A percentile compares a stretch with the other conserved stretches of the same genome.
Conservation (phyloP, 2,329 filamentous ascomycete genomes). For the Xylariaceae sp. region DNA sequence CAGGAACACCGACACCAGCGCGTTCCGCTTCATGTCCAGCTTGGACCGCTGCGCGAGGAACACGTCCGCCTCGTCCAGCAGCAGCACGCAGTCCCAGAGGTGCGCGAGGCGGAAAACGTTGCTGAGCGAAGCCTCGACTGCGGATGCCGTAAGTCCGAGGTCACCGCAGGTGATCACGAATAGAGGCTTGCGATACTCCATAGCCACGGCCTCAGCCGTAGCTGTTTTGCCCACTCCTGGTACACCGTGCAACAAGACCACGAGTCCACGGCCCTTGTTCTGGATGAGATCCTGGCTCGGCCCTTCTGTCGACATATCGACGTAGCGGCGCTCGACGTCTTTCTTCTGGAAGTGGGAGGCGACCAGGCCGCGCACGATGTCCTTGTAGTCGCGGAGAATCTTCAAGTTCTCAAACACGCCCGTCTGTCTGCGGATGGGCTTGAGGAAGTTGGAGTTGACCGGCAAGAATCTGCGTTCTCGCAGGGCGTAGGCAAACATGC, state of each 20-base stretch:
- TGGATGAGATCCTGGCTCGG: constrained; percentile 46
- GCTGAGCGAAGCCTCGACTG: constrained; percentile 45
- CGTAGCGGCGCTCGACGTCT: constrained; percentile 39
- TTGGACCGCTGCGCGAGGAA: constrained; percentile 35
- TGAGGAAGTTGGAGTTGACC: constrained; percentile 40
- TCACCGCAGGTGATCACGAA: constrained; percentile 55
- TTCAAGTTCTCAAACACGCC: constrained; percentile 46
- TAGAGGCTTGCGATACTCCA: constrained; percentile 46
- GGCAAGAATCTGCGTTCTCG: constrained; percentile 44
- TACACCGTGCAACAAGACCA: constrained; percentile 50
- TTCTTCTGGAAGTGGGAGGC: constrained; percentile 47
- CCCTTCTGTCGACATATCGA: constrained; percentile 31
- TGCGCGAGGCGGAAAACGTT: constrained; percentile 48
- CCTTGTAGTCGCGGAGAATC: constrained; percentile 45
- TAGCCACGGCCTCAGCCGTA: constrained; percentile 48
- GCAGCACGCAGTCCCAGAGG: constrained; percentile 36
- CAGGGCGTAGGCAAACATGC: constrained; percentile 46
- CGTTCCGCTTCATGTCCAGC: constrained; percentile 40
- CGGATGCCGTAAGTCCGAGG: constrained; percentile 44
- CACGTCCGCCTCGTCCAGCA: constrained; percentile 36
- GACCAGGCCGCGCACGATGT: constrained; percentile 44
- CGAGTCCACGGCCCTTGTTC: constrained; percentile 49
- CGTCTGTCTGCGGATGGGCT: constrained; percentile 40
- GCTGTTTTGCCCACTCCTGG: constrained; percentile 54
- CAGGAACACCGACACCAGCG: constrained; percentile 42